A percentile compares a stretch with the other conserved stretches of the same genome.
Conservation (phyloP, 2,329 filamentous ascomycete genomes). For the Apiospora hydei region DNA sequence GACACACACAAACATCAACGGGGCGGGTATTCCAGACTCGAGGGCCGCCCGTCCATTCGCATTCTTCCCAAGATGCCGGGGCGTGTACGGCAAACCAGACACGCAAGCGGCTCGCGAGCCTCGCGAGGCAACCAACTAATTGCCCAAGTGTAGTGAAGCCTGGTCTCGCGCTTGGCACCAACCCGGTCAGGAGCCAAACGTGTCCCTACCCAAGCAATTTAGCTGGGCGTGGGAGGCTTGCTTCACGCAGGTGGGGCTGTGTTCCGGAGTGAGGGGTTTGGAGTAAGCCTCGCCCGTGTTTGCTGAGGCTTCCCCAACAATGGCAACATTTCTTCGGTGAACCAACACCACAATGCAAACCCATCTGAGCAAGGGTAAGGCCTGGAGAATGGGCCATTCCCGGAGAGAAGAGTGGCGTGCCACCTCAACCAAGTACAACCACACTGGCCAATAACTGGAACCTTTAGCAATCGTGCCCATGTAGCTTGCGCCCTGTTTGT, state of each 20-base stretch:
- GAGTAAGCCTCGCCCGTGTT: not conserved
- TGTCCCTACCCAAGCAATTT: not conserved
- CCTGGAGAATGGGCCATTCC: not conserved
- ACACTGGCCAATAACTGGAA: not conserved
- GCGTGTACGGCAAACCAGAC: not conserved
- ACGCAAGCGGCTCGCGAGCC: not conserved
- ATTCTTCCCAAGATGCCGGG: not conserved
- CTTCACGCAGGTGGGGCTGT: not conserved
- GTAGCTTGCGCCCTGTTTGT: not conserved
- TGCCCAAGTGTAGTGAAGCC: not conserved
- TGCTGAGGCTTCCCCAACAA: not conserved
- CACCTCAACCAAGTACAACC: slow-evolving; percentile 3
- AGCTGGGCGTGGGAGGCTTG: not conserved
- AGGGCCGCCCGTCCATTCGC: not conserved
- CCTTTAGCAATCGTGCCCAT: not conserved
- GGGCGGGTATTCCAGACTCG: not conserved
- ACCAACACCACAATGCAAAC: not conserved
- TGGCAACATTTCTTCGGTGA: not conserved
- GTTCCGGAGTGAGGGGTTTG: not conserved
- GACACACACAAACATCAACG: not conserved
- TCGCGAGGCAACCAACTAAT: slow-evolving; percentile 8
- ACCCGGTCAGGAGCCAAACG: slow-evolving; percentile 4
- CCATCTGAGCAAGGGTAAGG: not conserved
- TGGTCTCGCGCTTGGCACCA: not conserved
- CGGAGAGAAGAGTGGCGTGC: not conserved